A percentile compares a stretch with the other conserved stretches of the same genome.
Conservation (phyloP, 2,329 filamentous ascomycete species). For the Anthostomella pinea region DNA sequence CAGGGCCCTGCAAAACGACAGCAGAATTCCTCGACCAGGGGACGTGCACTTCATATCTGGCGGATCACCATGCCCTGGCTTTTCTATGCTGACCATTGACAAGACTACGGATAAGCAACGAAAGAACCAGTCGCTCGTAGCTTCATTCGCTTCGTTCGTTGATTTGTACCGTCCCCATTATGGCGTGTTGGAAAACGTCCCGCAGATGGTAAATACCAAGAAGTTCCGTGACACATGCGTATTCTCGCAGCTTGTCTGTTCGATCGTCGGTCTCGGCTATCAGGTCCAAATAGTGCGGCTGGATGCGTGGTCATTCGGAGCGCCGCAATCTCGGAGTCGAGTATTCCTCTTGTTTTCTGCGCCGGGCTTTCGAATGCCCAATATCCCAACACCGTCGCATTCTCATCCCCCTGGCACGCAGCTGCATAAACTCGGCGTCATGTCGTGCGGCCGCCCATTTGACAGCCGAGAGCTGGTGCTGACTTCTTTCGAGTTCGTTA, state of each 20-base stretch:
- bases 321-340: slow-evolving; percentile 62
- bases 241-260: slow-evolving; percentile 70
- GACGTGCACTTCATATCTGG: slow-evolving; percentile 67
- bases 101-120: slow-evolving; percentile 54
- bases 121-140: slow-evolving; percentile 73
- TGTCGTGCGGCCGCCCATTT: slow-evolving; percentile 59
- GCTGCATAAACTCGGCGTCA: slow-evolving; percentile 48
- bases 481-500: slow-evolving; percentile 60
- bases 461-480: slow-evolving; percentile 47
- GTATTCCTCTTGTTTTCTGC: slow-evolving; percentile 72
- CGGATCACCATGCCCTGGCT: slow-evolving; percentile 76
- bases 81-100: slow-evolving; percentile 61
- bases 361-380: slow-evolving; percentile 57
- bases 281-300: slow-evolving; percentile 66
- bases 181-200: slow-evolving; percentile 75
- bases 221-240: slow-evolving; percentile 56
- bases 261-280: slow-evolving; percentile 73
- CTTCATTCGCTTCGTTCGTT: slow-evolving; percentile 70
- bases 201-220: slow-evolving; percentile 55
- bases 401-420: slow-evolving; percentile 45
- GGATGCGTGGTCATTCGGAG: slow-evolving; percentile 68
- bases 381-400: slow-evolving; percentile 59
- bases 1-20: slow-evolving; percentile 49
- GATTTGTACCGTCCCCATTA: slow-evolving; percentile 75
- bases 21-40: slow-evolving; percentile 54